These are phyloP conservation scores for Penicillium sp. DNA, from an alignment of 2,329 filamentous ascomycete genomes.

Conservation along the genomic window DNA sequence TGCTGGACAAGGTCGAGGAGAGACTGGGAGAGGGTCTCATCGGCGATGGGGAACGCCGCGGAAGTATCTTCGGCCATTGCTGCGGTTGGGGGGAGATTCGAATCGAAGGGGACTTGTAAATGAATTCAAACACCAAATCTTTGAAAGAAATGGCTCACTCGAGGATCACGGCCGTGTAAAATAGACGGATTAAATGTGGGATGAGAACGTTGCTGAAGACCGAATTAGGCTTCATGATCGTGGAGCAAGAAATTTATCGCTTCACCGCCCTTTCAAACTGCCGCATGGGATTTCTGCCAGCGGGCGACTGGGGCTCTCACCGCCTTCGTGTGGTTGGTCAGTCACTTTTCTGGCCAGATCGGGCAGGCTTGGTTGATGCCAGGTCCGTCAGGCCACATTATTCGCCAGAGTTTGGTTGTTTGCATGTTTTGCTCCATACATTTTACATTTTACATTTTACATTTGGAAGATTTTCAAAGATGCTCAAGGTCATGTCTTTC, in stretches of 20 bases:
- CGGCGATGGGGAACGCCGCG: constrained; percentile 69
- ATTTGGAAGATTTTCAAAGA: background rate
- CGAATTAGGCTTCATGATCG: background rate
- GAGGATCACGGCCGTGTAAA: constrained; percentile 37
- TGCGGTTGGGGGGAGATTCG: constrained; percentile 14
- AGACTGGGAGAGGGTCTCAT: constrained; percentile 73
- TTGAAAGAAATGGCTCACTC: constrained; percentile 38
- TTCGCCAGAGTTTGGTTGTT: background rate
- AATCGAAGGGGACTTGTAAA: constrained; percentile 18
- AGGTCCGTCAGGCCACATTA: background rate
- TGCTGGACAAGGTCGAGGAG: constrained; percentile 82
- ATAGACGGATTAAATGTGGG: constrained; percentile 4
- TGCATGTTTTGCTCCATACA: background rate
- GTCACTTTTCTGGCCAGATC: background rate
- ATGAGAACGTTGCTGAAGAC: constrained; percentile 3
- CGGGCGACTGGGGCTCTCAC: background rate
- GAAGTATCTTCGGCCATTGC: constrained; percentile 36
- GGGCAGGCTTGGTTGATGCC: background rate
- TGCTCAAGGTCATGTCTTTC: background rate
- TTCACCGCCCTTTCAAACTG: constrained; percentile 5
- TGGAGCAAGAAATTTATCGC: background rate
- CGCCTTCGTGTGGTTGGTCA: background rate
- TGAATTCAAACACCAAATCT: constrained; percentile 20
- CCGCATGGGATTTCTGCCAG: background rate
- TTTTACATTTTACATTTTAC: background rate